Conservation (phyloP, 1,139 yeast species). For the Yarrowia galli region DNA sequence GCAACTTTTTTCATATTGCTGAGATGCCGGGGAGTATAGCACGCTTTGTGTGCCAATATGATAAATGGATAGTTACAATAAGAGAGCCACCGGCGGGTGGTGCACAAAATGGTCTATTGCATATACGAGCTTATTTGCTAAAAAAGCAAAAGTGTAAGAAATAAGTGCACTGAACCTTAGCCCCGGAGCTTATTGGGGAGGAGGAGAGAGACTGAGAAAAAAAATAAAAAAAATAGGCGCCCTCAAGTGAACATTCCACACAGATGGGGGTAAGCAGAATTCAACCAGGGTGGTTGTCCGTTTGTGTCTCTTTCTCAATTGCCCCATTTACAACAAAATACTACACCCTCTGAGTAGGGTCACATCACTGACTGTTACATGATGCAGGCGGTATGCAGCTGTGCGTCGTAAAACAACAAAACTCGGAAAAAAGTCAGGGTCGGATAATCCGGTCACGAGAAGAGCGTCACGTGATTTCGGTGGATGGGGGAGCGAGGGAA, state of each 20-base stretch:
- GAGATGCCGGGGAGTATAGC: constrained; percentile 27
- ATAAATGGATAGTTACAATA: constrained; percentile 27
- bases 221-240: too few species aligned
- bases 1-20: constrained; percentile 28
- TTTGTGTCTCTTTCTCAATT: too few species aligned
- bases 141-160: background rate
- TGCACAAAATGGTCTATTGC: constrained; percentile 22
- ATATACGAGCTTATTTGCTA: constrained; percentile 9
- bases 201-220: background rate
- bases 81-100: constrained; percentile 24
- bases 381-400: background rate
- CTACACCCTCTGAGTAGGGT: too few species aligned
- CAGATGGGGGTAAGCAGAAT: too few species aligned
- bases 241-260: too few species aligned
- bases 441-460: too few species aligned
- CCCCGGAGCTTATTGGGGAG: background rate
- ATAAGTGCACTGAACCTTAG: background rate
- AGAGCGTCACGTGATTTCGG: too few species aligned
- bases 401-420: too few species aligned
- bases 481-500: too few species aligned
- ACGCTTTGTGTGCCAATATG: constrained; percentile 33
- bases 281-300: too few species aligned
- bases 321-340: too few species aligned
- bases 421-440: too few species aligned
- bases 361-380: background rate